A percentile compares a stretch with the other conserved stretches of the same genome.
Conservation (phyloP, 1,284 basidiomycete genomes). For the Fistulinella cinereoalba region DNA sequence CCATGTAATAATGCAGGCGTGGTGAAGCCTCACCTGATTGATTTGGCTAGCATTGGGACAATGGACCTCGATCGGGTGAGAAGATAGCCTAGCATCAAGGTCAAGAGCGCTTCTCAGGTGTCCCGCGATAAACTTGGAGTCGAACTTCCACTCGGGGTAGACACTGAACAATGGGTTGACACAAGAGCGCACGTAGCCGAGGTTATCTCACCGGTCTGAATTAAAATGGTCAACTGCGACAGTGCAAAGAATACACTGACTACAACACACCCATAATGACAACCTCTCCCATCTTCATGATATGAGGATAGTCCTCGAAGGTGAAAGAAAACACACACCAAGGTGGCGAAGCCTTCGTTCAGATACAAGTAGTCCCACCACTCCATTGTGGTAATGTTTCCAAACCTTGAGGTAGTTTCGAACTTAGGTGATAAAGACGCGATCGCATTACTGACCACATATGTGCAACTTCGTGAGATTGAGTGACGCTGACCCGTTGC, state of each 20-base stretch:
- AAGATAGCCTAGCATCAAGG: slow-evolving; percentile 88
- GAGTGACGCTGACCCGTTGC: slow-evolving; percentile 76
- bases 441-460: slow-evolving; percentile 57
- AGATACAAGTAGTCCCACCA: slow-evolving; percentile 94
- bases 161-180: slow-evolving; percentile 43
- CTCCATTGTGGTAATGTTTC: slow-evolving; percentile 88
- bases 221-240: slow-evolving; percentile 5
- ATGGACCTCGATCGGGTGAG: slow-evolving; percentile 93
- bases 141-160: slow-evolving; percentile 76
- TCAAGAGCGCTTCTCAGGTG: slow-evolving; percentile 66
- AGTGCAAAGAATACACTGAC: background rate
- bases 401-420: slow-evolving; percentile 55
- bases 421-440: slow-evolving; percentile 1
- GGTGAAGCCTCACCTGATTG: slow-evolving; percentile 58
- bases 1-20: too few species aligned
- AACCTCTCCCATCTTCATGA: slow-evolving; percentile 79
- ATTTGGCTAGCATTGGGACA: slow-evolving; percentile 87
- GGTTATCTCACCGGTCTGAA: slow-evolving; percentile 45
- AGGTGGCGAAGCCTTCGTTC: slow-evolving; percentile 88
- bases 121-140: slow-evolving; percentile 66
- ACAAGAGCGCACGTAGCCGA: slow-evolving; percentile 2
- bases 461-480: slow-evolving; percentile 83
- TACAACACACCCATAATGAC: slow-evolving; percentile 72
- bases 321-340: slow-evolving; percentile 45
- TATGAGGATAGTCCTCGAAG: slow-evolving; percentile 2